A percentile compares a stretch with the other conserved stretches of the same genome.
Conservation (phyloP, 1,284 basidiomycete species). For the Inonotus hispidus region DNA sequence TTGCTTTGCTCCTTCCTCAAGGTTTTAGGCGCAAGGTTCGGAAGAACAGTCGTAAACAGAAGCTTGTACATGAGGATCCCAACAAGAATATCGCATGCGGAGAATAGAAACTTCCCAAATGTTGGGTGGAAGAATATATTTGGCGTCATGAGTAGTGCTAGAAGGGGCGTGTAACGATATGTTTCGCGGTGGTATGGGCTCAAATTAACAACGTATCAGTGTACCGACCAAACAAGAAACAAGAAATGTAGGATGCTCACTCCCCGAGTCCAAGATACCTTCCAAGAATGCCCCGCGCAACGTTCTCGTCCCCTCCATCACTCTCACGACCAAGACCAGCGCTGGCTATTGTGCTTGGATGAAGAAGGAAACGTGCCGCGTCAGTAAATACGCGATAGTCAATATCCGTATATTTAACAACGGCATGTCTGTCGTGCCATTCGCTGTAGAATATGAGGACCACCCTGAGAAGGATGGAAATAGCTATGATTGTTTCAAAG, state of each 20-base stretch:
- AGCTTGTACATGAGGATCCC: conserved; percentile 74
- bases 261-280: conserved; percentile 51
- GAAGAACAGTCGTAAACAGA: conserved; percentile 46
- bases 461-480: conserved; percentile 58
- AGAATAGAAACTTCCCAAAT: conserved; percentile 90
- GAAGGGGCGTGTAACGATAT: conserved; percentile 93
- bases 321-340: conserved; percentile 15
- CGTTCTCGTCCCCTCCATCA: conserved; percentile 32
- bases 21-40: conserved; percentile 1
- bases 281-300: conserved; percentile 60
- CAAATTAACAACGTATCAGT: conserved; percentile 7
- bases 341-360: conserved; percentile 24
- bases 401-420: conserved; percentile 95
- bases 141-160: conserved; percentile 80
- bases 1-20: conserved; percentile 12
- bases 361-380: conserved; percentile 66
- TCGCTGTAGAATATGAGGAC: conserved; percentile 78
- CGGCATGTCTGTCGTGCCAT: conserved; percentile 78
- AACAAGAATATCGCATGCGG: conserved; percentile 78
- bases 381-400: conserved; percentile 97
- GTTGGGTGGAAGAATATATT: conserved; percentile 75
- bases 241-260: conserved; percentile 39
- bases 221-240: conserved; percentile 8
- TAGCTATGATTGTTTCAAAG: conserved; percentile 47
- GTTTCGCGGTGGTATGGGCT: conserved; percentile 94